phyloP scores from a whole-genome alignment of 805 yeast genomes.

The Wickerhamomyces bovis region DNA sequence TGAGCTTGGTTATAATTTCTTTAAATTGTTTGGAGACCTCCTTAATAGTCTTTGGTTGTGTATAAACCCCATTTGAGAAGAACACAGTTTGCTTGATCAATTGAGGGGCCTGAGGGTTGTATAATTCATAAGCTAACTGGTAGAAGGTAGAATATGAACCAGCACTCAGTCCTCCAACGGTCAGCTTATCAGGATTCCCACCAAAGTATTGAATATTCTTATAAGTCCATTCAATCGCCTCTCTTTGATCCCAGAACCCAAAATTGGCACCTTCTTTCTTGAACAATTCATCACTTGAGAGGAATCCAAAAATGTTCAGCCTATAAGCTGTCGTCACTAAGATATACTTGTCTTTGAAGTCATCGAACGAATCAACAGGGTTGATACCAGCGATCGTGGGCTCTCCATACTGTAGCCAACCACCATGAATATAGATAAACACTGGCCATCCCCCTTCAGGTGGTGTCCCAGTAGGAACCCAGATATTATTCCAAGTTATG shows the following conservation, averaged over 20 bases:
- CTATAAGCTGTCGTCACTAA: conserved; percentile 36
- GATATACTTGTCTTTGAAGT: conserved; percentile 28
- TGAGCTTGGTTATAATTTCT: conserved; percentile 27
- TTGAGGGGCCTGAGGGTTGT: conserved; percentile 33
- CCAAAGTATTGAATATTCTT: conserved; percentile 38
- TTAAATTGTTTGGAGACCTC: conserved; percentile 33
- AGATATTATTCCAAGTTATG: conserved; percentile 31
- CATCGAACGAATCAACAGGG: conserved; percentile 23
- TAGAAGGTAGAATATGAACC: conserved; percentile 39
- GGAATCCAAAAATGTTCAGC: conserved; percentile 33
- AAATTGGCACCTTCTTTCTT: conserved; percentile 23
- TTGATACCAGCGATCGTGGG: conserved; percentile 24
- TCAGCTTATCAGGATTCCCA: conserved; percentile 37
- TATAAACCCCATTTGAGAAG: conserved; percentile 31
- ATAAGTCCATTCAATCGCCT: conserved; percentile 41
- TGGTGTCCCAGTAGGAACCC: conserved; percentile 29
- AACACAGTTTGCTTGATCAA: conserved; percentile 33
- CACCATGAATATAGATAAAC: conserved; percentile 36
- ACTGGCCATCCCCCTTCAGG: conserved; percentile 40
- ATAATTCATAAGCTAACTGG: conserved; percentile 37
- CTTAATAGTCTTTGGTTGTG: conserved; percentile 33
- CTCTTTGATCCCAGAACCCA: conserved; percentile 43
- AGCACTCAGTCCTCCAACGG: conserved; percentile 42
- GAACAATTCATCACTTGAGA: conserved; percentile 31
- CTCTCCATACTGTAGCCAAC: conserved; percentile 33